Evolutionary conservation across 208 protist species (phyloP).

Genomic region (Naegleria lovaniensis): DNA sequence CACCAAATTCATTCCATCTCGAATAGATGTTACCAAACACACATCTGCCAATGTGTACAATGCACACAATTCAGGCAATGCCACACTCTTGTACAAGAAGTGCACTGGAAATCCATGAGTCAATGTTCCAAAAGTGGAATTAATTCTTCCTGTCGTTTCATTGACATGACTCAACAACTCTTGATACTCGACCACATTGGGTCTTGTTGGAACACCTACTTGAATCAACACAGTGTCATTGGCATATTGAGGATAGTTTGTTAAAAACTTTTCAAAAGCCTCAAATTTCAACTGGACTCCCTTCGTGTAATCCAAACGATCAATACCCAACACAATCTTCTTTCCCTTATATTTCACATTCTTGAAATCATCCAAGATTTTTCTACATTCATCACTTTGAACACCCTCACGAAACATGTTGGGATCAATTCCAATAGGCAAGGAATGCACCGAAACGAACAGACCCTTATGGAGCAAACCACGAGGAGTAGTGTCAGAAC

Average conservation of each 20-base stretch:
- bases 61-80: slow-evolving; percentile 47
- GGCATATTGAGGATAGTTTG: slow-evolving; percentile 48
- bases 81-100: slow-evolving; percentile 40
- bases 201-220: slow-evolving; percentile 62
- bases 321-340: slow-evolving; percentile 62
- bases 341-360: slow-evolving; percentile 45
- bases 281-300: slow-evolving; percentile 62
- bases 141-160: slow-evolving; percentile 62
- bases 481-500: slow-evolving; percentile 44
- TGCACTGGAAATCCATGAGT: slow-evolving; percentile 35
- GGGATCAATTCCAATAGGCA: slow-evolving; percentile 57
- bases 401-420: slow-evolving; percentile 45
- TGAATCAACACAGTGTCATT: slow-evolving; percentile 56
- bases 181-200: slow-evolving; percentile 63
- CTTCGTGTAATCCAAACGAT: slow-evolving; percentile 72
- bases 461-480: slow-evolving; percentile 38
- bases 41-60: slow-evolving; percentile 53
- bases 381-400: slow-evolving; percentile 32
- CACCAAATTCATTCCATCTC: slow-evolving; percentile 64
- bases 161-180: slow-evolving; percentile 54
- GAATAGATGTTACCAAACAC: slow-evolving; percentile 53
- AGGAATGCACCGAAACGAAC: slow-evolving; percentile 37
- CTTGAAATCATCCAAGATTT: slow-evolving; percentile 43
- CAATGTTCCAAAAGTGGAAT: slow-evolving; percentile 58
- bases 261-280: slow-evolving; percentile 51